Evolutionary conservation across 257 asterid species (phyloP).

Genomic region (Phtheirospermum japonicum): DNA sequence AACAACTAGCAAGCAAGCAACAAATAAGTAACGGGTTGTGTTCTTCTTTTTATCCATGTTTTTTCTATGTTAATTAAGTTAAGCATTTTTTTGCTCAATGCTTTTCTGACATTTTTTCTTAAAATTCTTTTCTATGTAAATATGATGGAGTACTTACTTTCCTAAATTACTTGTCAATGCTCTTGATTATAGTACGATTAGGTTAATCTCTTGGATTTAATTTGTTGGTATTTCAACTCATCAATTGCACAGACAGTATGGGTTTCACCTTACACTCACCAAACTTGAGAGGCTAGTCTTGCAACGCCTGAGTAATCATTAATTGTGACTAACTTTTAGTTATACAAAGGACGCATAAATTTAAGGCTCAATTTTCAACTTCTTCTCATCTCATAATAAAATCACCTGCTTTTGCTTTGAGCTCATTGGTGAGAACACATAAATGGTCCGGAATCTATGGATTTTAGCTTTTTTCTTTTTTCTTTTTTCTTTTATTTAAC

Average conservation of each 20-base stretch:
- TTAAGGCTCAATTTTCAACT: not conserved
- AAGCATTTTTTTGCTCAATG: no score
- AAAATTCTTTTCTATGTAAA: no score
- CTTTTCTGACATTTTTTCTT: no score
- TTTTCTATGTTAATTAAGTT: not conserved
- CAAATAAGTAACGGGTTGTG: no score
- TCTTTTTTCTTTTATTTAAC: not conserved
- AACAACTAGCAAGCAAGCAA: slow-evolving; percentile 20
- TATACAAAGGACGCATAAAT: slow-evolving; percentile 20
- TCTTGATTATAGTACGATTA: no score
- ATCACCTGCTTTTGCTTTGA: slow-evolving; percentile 1
- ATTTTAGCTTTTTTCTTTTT: not conserved
- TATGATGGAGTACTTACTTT: no score
- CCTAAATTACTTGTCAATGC: no score
- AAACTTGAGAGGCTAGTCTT: no score
- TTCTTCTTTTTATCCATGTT: slow-evolving; percentile 15
- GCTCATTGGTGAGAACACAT: no score
- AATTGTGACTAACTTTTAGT: slow-evolving; percentile 25
- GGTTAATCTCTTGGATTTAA: no score
- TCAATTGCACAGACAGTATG: no score
- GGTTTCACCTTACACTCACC: slow-evolving; percentile 11
- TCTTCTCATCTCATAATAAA: not conserved
- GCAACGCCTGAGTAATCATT: slow-evolving; percentile 8
- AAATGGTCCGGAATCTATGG: slow-evolving; percentile 27
- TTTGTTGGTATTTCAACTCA: no score